Conservation (phyloP, 306 rosid genomes). For the Pachyrhizus erosus region DNA sequence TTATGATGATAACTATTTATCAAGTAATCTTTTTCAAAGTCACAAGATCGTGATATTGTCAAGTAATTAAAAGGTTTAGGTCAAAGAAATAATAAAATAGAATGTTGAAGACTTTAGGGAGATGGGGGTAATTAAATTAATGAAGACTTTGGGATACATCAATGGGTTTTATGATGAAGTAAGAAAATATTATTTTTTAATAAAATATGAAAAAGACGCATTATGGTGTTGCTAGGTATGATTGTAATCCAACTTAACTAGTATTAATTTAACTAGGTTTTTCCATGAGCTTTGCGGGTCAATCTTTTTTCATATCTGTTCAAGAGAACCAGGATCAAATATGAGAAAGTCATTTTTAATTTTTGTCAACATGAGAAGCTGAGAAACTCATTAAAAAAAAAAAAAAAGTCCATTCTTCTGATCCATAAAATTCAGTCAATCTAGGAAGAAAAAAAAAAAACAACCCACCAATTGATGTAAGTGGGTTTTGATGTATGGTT, state of each 20-base stretch:
- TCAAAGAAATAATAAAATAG: too few species aligned
- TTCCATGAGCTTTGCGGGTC: background rate
- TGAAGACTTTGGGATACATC: background rate
- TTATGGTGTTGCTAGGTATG: background rate
- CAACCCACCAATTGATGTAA: background rate
- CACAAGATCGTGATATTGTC: too few species aligned
- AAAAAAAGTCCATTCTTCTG: background rate
- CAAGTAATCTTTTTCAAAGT: too few species aligned
- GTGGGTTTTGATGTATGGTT: background rate
- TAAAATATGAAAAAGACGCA: too few species aligned
- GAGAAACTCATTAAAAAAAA: background rate
- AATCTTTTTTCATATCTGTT: background rate
- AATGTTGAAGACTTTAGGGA: too few species aligned
- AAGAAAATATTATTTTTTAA: slow-evolving; percentile 31
- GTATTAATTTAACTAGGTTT: slow-evolving; percentile 3
- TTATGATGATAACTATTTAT: too few species aligned
- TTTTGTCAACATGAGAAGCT: too few species aligned
- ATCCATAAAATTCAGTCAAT: too few species aligned
- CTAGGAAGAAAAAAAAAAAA: too few species aligned
- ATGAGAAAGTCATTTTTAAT: too few species aligned
- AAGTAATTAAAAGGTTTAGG: too few species aligned
- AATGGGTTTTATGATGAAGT: slow-evolving; percentile 7
- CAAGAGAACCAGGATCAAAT: too few species aligned
- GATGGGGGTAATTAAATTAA: slow-evolving; percentile 8
- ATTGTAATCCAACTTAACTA: slow-evolving; percentile 18